Evolutionary conservation across 306 rosid species (phyloP).

Genomic region (Dryas drummondii): DNA sequence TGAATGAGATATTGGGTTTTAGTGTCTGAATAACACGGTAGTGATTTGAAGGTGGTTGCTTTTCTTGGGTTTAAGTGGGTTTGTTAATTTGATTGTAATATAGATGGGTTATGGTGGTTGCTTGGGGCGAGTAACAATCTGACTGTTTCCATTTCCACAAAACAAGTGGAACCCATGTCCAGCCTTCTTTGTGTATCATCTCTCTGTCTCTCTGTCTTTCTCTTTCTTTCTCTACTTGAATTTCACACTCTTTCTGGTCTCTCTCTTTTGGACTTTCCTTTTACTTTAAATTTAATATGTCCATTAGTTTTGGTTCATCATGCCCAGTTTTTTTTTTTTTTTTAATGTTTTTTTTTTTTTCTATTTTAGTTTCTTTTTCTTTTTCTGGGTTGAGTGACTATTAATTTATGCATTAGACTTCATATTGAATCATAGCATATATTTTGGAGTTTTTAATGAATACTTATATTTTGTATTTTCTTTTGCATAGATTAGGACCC

Average conservation of each 20-base stretch:
- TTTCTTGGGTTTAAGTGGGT: slow-evolving; percentile 1
- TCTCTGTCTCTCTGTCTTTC: too few species aligned
- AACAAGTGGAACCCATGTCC: neutral
- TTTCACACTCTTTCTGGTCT: neutral
- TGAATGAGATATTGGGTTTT: neutral
- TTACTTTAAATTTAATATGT: neutral
- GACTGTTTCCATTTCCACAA: neutral
- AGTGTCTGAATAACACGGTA: neutral
- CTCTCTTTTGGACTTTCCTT: neutral
- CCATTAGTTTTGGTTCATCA: neutral
- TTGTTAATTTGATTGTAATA: neutral
- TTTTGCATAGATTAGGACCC: neutral
- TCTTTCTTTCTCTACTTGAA: neutral
- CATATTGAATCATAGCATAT: neutral
- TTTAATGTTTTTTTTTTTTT: neutral
- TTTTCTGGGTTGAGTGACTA: neutral
- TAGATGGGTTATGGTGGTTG: neutral
- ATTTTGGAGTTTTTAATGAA: neutral
- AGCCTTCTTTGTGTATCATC: neutral
- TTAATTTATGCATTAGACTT: neutral
- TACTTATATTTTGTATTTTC: neutral
- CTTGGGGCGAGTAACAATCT: neutral
- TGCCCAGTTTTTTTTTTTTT: neutral
- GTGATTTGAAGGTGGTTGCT: neutral
- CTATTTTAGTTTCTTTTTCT: neutral